These are phyloP conservation scores for Umbelopsis sp. DNA, from an alignment of 192 early-diverging fungal species.

Conservation along the genomic window DNA sequence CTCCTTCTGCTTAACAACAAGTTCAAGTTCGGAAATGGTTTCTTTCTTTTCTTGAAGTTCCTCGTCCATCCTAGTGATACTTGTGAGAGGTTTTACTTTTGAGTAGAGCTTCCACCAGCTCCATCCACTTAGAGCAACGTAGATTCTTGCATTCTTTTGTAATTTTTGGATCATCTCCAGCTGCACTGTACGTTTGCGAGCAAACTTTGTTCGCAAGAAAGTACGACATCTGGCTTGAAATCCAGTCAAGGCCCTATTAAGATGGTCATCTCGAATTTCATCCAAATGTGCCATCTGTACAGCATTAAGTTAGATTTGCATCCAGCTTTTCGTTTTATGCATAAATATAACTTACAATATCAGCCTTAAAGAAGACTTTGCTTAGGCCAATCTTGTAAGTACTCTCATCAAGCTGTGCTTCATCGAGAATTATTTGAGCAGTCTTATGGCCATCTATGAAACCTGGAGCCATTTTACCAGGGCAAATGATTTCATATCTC, in stretches of 20 bases:
- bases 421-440: constrained; percentile 77
- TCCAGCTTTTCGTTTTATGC: background rate
- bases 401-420: constrained; percentile 71
- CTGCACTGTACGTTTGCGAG: constrained; percentile 50
- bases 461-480: constrained; percentile 75
- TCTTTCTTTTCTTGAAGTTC: constrained; percentile 21
- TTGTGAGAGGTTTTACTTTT: constrained; percentile 88
- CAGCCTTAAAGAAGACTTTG: constrained; percentile 97
- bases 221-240: constrained; percentile 93
- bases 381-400: constrained; percentile 88
- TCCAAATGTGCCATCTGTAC: constrained; percentile 86
- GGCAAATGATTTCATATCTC: constrained; percentile 90
- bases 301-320: background rate
- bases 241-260: constrained; percentile 78
- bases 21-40: background rate
- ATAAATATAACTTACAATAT: constrained; percentile 64
- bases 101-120: constrained; percentile 96
- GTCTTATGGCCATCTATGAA: constrained; percentile 92
- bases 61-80: constrained; percentile 39
- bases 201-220: constrained; percentile 73
- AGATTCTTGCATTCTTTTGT: constrained; percentile 91
- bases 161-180: constrained; percentile 90
- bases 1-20: background rate
- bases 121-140: constrained; percentile 89
- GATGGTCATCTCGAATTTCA: constrained; percentile 84